Percentiles rank a stretch among this genome's conserved stretches.
These are phyloP conservation scores for Albophoma yamanashiensis DNA, from an alignment of 2,329 filamentous ascomycete genomes.

Conservation along the genomic window DNA sequence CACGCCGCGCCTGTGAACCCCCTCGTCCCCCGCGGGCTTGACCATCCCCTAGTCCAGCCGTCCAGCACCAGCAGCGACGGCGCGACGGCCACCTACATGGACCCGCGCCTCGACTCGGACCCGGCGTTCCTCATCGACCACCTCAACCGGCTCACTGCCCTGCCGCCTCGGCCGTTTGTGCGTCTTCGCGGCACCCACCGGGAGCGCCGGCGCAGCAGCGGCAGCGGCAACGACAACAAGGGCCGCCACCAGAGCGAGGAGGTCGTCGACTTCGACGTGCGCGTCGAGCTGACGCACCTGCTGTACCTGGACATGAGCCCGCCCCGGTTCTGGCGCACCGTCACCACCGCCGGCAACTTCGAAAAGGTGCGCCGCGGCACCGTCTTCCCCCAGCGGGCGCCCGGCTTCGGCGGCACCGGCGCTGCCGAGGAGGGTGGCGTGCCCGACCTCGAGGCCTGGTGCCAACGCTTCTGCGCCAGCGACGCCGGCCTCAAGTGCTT, in stretches of 20 bases:
- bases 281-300: conserved; percentile 47
- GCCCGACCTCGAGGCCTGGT: conserved; percentile 46
- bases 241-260: conserved; percentile 35
- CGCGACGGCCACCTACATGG: conserved; percentile 29
- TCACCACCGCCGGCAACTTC: conserved; percentile 44
- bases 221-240: conserved; percentile 10
- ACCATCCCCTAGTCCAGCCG: conserved; percentile 11
- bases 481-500: conserved; percentile 47
- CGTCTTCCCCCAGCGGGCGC: conserved; percentile 39
- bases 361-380: conserved; percentile 57
- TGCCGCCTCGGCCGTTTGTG: conserved; percentile 43
- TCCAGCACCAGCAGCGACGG: conserved; percentile 19
- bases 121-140: conserved; percentile 30
- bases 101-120: conserved; percentile 33
- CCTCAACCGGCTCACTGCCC: conserved; percentile 29
- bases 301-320: conserved; percentile 35
- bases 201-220: conserved; percentile 18
- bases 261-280: conserved; percentile 49
- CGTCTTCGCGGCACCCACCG: conserved; percentile 42
- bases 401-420: conserved; percentile 24
- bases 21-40: conserved; percentile 10
- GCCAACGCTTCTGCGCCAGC: conserved; percentile 53
- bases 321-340: conserved; percentile 26
- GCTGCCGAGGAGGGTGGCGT: conserved; percentile 17
- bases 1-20: conserved; percentile 10